Base-by-base conservation (phyloP, 441 rosid species). In the Euphorbia corollata region DNA sequence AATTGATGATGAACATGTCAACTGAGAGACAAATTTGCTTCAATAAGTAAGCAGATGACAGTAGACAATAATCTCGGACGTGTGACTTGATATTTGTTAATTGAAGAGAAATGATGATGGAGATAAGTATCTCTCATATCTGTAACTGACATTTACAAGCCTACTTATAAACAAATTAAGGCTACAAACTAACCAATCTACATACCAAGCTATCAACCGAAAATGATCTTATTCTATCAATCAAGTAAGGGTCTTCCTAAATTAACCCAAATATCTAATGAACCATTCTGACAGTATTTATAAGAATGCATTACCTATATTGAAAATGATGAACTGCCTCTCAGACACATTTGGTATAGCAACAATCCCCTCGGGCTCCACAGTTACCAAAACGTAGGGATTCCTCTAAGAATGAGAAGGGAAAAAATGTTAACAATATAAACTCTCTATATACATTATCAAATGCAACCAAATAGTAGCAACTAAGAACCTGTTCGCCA, bases 341-440 rank as follows among this genome's bases (percentile, higher is more conserved):
- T 93, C 96, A 38, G 73, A 69, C 16, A 80, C 71, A 48, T 84
- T 67, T 47, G 78, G 85, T 47, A 85, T 83, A 65, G 96, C 99
- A 67, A 91, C 93, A 64, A 93, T 62, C 32, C 96, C 95, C 78
- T 89, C 93, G 9, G 97, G 88, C 71, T 93, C 91, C 74, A 89
- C 93, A 5, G 81, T 82, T 74, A 87, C 90, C 77, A 84, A 65
- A 57, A 89, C 82, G 53, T 73, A 71, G 67, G 83, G 65, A 66
- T 85, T 83, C 2, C 74, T 83, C 96, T 87, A 81, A 51, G 70
- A 4, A 41, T n/a, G n/a, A 15, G 24, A 55, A 13, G 12, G 15
- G n/a, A 18, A 36, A 8, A 68, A 74, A 63, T 22, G n/a, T 34
- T 10, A 36, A 60, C 16, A 62, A 61, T 30, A 22, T 22, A 43